These are phyloP conservation scores for Neurospora cerealis DNA, from an alignment of 495 filamentous ascomycete species.

Conservation along the genomic window DNA sequence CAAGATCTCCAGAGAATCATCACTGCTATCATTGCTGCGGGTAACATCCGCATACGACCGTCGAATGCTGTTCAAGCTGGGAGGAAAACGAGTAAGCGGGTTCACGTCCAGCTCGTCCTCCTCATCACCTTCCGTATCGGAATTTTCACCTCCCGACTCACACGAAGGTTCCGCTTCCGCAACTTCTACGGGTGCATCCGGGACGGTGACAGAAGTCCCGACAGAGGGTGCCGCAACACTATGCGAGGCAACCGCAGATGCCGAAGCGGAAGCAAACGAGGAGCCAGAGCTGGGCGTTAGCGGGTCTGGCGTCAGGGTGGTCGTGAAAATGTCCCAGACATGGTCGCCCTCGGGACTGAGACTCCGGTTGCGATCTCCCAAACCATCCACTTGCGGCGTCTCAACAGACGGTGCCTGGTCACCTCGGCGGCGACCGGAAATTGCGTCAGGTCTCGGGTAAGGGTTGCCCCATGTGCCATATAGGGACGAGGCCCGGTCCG, in stretches of 20 bases:
- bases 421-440: neutral
- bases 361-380: constrained; percentile 77
- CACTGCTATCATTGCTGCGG: constrained; percentile 14
- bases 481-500: neutral
- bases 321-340: constrained; percentile 71
- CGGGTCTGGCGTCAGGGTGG: constrained; percentile 70
- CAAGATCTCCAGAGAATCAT: constrained; percentile 17
- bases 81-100: constrained; percentile 12
- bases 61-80: constrained; percentile 5
- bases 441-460: neutral
- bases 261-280: constrained; percentile 63
- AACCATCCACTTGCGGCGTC: constrained; percentile 47
- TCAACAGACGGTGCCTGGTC: neutral
- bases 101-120: constrained; percentile 23
- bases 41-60: constrained; percentile 28
- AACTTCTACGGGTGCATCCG: constrained; percentile 20
- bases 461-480: neutral
- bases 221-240: constrained; percentile 22
- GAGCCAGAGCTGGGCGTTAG: constrained; percentile 70
- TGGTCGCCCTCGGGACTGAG: constrained; percentile 62
- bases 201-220: constrained; percentile 26
- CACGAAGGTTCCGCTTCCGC: constrained; percentile 21
- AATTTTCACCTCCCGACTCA: constrained; percentile 25
- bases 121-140: constrained; percentile 26
- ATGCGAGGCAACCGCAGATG: constrained; percentile 29